Evolutionary conservation across 2,329 filamentous ascomycete species (phyloP), one percentile per base, ranked within the genome.

Genomic region (Bipolaris oryzae): DNA sequence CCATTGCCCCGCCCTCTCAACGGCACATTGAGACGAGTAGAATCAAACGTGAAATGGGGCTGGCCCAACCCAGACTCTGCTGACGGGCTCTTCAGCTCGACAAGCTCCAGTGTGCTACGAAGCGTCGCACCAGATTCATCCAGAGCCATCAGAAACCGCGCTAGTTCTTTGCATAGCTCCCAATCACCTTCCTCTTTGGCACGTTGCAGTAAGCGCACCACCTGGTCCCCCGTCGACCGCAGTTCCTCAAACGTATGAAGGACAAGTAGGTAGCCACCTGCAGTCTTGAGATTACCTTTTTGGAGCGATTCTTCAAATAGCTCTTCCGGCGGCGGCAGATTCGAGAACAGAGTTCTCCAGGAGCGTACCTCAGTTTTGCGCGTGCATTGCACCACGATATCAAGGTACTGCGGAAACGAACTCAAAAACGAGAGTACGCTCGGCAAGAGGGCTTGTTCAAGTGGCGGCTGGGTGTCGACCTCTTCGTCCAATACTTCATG

Each of bases 381-480:
- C 1, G 95, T 97, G 77, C 95, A 99, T 77, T 96, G 95, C 18
- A 99, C 89, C 21, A 99, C 89, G 55, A 98, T 95, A 69, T 98
- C 94, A 15, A 98, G 87, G 71, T 97, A 99, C 55, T 92, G 87
- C 53, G 88, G 89, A 66, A 83, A 83, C 1, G 78, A 80, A 7
- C 80, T 81, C 16, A 85, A 73, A 62, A 84, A 84, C 0, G 80
- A 81, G n/a, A 84, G 71, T 2, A 83, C 79, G 37, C 77, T 79
- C 9, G 82, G 82, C 11, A 85, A 68, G 5, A 84, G 74, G 15
- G 81, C 81, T 46, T 79, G 78, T 66, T 80, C 79, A 11, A 77
- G 74, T 6, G 77, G 73, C 5, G 78, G 77, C 53, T 77, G 75
- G n/a, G 75, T 85, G 69, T 98, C 95, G 1, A 96, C 94, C 75